These are phyloP conservation scores for Aspergillus carlsbadensis DNA, from an alignment of 495 filamentous ascomycete genomes.

Conservation along the genomic window DNA sequence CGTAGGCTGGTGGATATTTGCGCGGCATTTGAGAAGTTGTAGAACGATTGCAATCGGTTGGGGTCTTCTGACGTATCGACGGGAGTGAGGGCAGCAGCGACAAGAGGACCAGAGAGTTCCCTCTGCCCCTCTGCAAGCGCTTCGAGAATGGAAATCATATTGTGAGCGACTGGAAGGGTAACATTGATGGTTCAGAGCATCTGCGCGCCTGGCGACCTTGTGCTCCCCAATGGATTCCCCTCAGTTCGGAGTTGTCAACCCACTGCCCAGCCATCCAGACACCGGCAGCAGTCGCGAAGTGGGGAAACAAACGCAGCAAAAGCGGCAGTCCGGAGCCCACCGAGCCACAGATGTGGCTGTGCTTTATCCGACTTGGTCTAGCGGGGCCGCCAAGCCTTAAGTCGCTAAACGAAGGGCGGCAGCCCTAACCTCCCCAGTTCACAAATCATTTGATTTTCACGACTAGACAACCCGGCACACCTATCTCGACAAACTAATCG, in stretches of 20 bases:
- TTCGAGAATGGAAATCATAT: slow-evolving; percentile 62
- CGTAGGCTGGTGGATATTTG: slow-evolving; percentile 61
- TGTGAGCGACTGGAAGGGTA: not conserved
- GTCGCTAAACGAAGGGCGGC: slow-evolving; percentile 50
- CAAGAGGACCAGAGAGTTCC: slow-evolving; percentile 56
- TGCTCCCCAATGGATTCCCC: not conserved
- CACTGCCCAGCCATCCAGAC: slow-evolving; percentile 3
- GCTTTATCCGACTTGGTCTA: slow-evolving; percentile 23
- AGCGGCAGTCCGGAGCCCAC: slow-evolving; percentile 2
- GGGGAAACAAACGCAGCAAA: slow-evolving; percentile 12
- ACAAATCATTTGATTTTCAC: slow-evolving; percentile 48
- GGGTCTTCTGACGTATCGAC: slow-evolving; percentile 55
- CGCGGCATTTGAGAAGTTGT: slow-evolving; percentile 56
- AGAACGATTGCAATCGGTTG: slow-evolving; percentile 59
- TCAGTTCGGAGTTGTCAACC: slow-evolving; percentile 6
- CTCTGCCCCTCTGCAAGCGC: slow-evolving; percentile 62
- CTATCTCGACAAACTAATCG: slow-evolving; percentile 48
- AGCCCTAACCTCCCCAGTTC: slow-evolving; percentile 50
- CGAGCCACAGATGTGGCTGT: slow-evolving; percentile 21
- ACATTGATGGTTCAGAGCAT: not conserved
- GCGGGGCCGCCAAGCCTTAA: slow-evolving; percentile 26
- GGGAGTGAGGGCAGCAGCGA: slow-evolving; percentile 71
- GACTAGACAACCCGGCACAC: slow-evolving; percentile 39
- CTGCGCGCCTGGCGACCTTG: not conserved
- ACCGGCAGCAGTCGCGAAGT: slow-evolving; percentile 4